Conservation (phyloP, 371 early-diverging fungal genomes). For the Mortierella sp. region DNA sequence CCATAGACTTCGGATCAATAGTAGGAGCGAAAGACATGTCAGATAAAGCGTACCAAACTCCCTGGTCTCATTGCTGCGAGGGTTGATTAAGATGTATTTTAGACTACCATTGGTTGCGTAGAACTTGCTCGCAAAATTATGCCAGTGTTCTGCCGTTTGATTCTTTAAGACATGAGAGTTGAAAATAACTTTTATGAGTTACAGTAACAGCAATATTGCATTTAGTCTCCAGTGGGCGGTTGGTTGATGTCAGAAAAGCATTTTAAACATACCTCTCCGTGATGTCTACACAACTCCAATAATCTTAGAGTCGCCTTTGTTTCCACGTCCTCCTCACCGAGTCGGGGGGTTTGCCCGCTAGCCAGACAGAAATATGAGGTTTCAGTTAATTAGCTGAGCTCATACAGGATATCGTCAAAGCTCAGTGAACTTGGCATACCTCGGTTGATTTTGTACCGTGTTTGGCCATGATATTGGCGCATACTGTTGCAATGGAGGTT, state of each 20-base stretch:
- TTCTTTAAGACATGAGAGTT: constrained; percentile 11
- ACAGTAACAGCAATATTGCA: not conserved
- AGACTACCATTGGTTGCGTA: constrained; percentile 20
- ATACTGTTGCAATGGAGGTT: not conserved
- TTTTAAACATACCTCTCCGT: constrained; percentile 20
- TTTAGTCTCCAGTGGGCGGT: not conserved
- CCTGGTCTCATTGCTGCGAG: constrained; percentile 21
- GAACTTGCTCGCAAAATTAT: constrained; percentile 22
- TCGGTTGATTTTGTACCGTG: not conserved
- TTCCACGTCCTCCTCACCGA: constrained; percentile 23
- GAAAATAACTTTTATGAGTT: not conserved
- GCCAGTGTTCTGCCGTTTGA: constrained; percentile 23
- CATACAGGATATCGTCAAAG: not conserved
- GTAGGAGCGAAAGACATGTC: not conserved
- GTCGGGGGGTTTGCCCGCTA: not conserved
- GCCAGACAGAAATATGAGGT: not conserved
- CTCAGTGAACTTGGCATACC: not conserved
- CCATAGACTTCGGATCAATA: not conserved
- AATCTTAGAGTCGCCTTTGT: constrained; percentile 23
- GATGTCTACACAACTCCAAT: constrained; percentile 18
- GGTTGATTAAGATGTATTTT: constrained; percentile 24
- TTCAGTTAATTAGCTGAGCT: too few species aligned
- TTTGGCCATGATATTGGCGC: not conserved
- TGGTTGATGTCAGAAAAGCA: not conserved
- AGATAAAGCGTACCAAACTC: constrained; percentile 21